Base-by-base conservation (phyloP, 2,329 filamentous ascomycete species). In the Xylariaceae sp. region DNA sequence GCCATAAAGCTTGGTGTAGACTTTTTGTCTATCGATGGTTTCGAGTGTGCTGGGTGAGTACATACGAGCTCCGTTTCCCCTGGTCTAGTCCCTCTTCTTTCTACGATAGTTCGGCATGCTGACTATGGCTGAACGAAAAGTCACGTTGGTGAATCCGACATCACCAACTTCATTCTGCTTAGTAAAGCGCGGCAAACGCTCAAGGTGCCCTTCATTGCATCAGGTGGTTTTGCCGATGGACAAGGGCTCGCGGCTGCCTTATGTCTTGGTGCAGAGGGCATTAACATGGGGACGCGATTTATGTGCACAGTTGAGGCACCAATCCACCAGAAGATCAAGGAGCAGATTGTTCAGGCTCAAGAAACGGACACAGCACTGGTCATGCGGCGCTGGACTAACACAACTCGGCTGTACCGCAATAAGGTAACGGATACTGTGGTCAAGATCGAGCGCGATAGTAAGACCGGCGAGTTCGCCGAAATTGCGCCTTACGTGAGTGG, bases 281-380 rank as follows among this genome's bases (percentile, higher is more conserved):
- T 97, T 76, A 99, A 99, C 76, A 99, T 99, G 94, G 94, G 94
- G 53, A 99, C 94, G 8, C 81, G 94, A 35, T 99, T 97, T 78
- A 95, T 99, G 90, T 93, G 89, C 77, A 97, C 94, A 0, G 80
- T 93, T 37, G 94, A 97, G 75, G 87, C 92, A 13, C 94, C 94
- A 1, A 89, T 99, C 60, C 94, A 99, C 75, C 72, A 84, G 42
- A 96, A 96, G 63, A 91, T 99, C 78, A 99, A 99, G 81, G 81
- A 95, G 72, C 81, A 89, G 63, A 99, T 99, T 67, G 92, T 97
- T 44, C 81, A 85, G 50, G 89, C 92, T 1, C 81, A 91, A 59
- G 94, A 99, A 80, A 92, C 89, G 18, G 91, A 97, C 72, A 99
- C 94, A 0, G 85, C 92, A 62, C 81, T 99, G 46, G 84, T 99